These are phyloP conservation scores for Asclepias syriaca DNA, from an alignment of 257 asterid genomes.

Conservation along the genomic window DNA sequence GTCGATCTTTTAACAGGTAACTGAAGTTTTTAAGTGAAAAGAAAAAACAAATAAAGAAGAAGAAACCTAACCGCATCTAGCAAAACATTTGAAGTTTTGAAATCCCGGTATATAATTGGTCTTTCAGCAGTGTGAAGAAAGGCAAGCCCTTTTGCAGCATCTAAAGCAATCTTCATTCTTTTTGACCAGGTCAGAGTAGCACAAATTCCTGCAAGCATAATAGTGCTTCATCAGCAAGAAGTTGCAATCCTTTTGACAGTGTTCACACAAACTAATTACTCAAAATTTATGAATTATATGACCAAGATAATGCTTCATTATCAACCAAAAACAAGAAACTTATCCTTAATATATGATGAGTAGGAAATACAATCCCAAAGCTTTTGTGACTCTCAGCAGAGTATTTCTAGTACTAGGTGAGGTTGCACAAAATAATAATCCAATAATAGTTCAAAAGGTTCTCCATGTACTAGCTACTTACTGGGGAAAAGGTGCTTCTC, in stretches of 20 bases:
- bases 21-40: background rate
- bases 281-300: background rate
- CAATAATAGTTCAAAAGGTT: background rate
- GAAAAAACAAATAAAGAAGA: background rate
- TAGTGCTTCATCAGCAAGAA: constrained; percentile 2
- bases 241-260: background rate
- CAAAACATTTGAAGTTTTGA: constrained; percentile 58
- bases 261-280: background rate
- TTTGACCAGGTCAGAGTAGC: constrained; percentile 65
- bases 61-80: constrained; percentile 56
- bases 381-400: background rate
- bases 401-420: background rate
- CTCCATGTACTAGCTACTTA: constrained; percentile 34
- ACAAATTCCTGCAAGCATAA: constrained; percentile 55
- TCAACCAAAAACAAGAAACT: background rate
- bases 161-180: constrained; percentile 84
- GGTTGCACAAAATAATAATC: background rate
- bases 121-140: constrained; percentile 88
- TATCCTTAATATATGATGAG: background rate
- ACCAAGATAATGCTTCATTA: background rate
- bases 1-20: background rate
- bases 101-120: constrained; percentile 89
- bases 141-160: constrained; percentile 96
- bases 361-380: background rate
- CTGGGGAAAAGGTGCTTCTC: constrained; percentile 79